Evolutionary conservation across 805 yeast species (phyloP).

Genomic region (Zygoascus ofunaensis): DNA sequence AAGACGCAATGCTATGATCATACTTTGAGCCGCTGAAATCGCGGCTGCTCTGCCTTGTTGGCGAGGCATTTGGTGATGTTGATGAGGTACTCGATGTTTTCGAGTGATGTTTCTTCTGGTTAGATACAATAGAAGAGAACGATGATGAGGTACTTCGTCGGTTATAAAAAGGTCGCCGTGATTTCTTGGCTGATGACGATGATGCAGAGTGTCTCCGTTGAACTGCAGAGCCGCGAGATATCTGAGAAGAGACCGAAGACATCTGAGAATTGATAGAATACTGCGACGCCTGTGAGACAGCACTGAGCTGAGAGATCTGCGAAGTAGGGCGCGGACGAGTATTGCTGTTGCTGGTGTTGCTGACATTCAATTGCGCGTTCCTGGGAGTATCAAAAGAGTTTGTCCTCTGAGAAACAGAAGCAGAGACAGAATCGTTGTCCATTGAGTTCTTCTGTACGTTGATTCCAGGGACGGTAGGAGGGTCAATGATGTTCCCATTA

Average conservation of each 20-base stretch:
- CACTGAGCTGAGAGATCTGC: conserved; percentile 42
- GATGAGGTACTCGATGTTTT: conserved; percentile 21
- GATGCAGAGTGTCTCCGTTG: background rate
- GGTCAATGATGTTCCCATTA: background rate
- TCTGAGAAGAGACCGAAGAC: conserved; percentile 18
- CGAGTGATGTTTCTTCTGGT: conserved; percentile 15
- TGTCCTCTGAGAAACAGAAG: background rate
- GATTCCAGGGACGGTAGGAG: background rate
- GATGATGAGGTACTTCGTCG: conserved; percentile 23
- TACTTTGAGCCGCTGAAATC: background rate
- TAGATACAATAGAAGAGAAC: conserved; percentile 18
- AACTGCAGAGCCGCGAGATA: conserved; percentile 12
- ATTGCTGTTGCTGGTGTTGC: background rate
- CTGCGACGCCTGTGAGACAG: conserved; percentile 43
- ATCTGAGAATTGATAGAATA: conserved; percentile 35
- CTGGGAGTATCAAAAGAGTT: no score
- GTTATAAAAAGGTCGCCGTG: background rate
- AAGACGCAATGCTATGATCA: background rate
- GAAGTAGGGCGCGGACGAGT: conserved; percentile 39
- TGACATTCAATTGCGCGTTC: no score
- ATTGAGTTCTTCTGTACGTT: background rate
- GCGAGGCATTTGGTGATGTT: background rate
- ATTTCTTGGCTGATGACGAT: background rate
- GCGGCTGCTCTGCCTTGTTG: background rate
- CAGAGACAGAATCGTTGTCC: background rate